Percentiles rank a stretch among this genome's conserved stretches.
Evolutionary conservation across 1,284 basidiomycete genomes (phyloP).

Genomic region (Puccinia coronata): DNA sequence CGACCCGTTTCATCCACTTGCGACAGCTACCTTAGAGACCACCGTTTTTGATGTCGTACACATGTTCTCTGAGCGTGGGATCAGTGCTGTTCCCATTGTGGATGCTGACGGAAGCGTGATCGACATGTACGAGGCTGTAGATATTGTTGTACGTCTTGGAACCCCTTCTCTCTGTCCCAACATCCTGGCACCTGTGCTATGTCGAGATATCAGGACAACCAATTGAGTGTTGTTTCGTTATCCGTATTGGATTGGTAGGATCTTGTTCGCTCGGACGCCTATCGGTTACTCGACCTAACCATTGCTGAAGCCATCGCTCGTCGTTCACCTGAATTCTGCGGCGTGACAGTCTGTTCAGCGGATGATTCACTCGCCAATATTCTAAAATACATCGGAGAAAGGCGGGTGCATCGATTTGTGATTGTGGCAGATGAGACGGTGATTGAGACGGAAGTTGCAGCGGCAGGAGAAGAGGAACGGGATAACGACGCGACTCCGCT

Average conservation of each 20-base stretch:
- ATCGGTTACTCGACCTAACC: conserved; percentile 91
- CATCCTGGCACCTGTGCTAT: conserved; percentile 1
- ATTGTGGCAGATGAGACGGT: conserved; percentile 66
- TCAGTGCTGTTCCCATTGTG: conserved; percentile 95
- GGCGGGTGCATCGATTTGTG: conserved; percentile 87
- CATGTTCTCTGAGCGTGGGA: conserved; percentile 93
- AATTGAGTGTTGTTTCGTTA: neutral
- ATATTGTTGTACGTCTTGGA: conserved; percentile 83
- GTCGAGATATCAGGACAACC: neutral
- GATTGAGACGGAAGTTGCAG: conserved; percentile 7
- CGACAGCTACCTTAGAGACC: conserved; percentile 86
- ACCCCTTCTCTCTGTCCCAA: neutral
- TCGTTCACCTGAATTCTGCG: conserved; percentile 87
- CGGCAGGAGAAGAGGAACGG: neutral
- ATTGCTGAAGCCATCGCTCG: conserved; percentile 89
- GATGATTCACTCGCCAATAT: conserved; percentile 90
- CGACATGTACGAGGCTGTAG: conserved; percentile 97
- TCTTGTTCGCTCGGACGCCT: conserved; percentile 82
- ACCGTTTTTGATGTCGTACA: conserved; percentile 98
- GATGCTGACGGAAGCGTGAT: conserved; percentile 90
- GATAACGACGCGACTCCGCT: conserved; percentile 42
- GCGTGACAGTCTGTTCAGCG: conserved; percentile 92
- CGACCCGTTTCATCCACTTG: conserved; percentile 78
- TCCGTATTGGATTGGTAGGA: conserved; percentile 23
- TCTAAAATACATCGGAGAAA: conserved; percentile 86